These are phyloP conservation scores for Chlamydomonas sp. DNA, from an alignment of 139 green algal genomes.

Conservation along the genomic window DNA sequence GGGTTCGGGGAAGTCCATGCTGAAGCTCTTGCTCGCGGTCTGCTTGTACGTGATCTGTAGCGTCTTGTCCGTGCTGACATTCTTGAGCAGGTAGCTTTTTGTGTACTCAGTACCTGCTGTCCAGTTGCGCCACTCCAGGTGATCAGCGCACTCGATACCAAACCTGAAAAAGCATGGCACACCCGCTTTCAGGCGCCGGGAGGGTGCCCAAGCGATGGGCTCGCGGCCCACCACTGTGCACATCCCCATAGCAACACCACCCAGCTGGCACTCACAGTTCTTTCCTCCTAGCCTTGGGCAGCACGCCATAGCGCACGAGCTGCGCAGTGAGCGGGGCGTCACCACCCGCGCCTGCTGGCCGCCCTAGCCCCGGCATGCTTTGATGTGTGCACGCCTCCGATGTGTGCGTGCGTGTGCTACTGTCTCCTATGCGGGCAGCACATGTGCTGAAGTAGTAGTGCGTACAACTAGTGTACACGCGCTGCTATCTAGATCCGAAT, in stretches of 20 bases:
- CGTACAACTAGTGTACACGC: too few relatives aligned
- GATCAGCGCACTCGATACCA: conserved; percentile 56
- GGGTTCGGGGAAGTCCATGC: conserved; percentile 63
- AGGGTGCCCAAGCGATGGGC: too few relatives aligned
- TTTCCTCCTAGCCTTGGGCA: not conserved
- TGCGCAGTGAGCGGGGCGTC: too few relatives aligned
- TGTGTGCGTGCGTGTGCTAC: too few relatives aligned
- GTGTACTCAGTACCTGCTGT: conserved; percentile 49
- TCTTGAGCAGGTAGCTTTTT: conserved; percentile 54
- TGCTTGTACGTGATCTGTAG: conserved; percentile 56
- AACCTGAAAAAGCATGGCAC: conserved; percentile 27
- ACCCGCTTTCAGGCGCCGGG: not conserved
- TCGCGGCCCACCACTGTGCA: too few relatives aligned
- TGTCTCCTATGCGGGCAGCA: too few relatives aligned
- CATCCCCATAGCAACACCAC: too few relatives aligned
- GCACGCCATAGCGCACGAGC: conserved; percentile 16
- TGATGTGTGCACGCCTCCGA: too few relatives aligned
- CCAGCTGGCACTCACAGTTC: not conserved
- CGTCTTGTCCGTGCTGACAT: conserved; percentile 47
- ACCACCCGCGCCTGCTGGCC: too few relatives aligned
- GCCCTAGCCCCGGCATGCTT: too few relatives aligned
- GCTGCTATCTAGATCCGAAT: too few relatives aligned
- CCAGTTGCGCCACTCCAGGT: conserved; percentile 60
- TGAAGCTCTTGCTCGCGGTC: conserved; percentile 55
- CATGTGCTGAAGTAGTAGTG: too few relatives aligned